Conservation (phyloP, 2,329 filamentous ascomycete species). For the Pseudogymnoascus verrucosus region DNA sequence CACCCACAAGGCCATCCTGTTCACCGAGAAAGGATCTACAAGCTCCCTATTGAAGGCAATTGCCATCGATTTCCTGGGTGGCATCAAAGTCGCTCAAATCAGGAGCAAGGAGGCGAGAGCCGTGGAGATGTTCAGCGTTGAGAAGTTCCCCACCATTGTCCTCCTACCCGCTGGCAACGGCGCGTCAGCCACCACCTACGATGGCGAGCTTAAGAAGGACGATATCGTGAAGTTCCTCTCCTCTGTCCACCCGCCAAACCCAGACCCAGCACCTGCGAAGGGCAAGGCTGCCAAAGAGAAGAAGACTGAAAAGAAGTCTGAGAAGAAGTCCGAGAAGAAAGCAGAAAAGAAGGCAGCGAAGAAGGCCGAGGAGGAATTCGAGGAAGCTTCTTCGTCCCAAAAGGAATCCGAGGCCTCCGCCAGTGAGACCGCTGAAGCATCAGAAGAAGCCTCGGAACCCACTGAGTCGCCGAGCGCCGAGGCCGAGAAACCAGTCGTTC, state of each 20-base stretch:
- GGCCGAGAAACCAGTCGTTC: conserved; percentile 31
- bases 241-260: conserved; percentile 70
- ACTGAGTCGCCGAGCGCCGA: conserved; percentile 39
- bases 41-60: conserved; percentile 75
- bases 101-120: conserved; percentile 66
- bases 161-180: conserved; percentile 63
- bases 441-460: conserved; percentile 39
- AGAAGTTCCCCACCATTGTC: conserved; percentile 71
- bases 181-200: conserved; percentile 62
- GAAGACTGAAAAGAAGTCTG: conserved; percentile 33
- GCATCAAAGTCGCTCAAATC: conserved; percentile 72
- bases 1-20: conserved; percentile 77
- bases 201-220: conserved; percentile 79
- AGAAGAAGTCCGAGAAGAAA: conserved; percentile 24
- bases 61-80: conserved; percentile 83
- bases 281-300: conserved; percentile 39
- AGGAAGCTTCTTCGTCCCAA: conserved; percentile 43
- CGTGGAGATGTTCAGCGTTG: conserved; percentile 66
- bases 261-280: conserved; percentile 53
- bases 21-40: conserved; percentile 86
- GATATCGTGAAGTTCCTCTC: conserved; percentile 75
- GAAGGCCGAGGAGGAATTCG: conserved; percentile 40
- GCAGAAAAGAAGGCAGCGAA: conserved; percentile 28
- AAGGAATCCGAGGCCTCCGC: conserved; percentile 40
- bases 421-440: conserved; percentile 40